Evolutionary conservation across 2,329 filamentous ascomycete genomes (phyloP).

Genomic region (Lachnellula arida): DNA sequence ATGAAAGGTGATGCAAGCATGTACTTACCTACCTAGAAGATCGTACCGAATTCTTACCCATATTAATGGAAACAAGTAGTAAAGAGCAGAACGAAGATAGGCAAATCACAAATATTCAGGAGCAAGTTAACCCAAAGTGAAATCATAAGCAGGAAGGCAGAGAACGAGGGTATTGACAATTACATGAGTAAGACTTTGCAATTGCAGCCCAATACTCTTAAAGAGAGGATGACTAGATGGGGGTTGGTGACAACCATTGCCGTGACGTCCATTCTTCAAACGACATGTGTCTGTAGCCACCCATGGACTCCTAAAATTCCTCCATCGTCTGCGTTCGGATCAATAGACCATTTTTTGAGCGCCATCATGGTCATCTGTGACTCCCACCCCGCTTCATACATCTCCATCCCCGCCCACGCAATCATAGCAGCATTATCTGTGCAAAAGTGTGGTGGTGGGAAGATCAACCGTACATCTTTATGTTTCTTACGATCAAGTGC

Average conservation of each 20-base stretch:
- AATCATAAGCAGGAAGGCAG: too few relatives aligned
- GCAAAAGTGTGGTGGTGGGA: slow-evolving; percentile 73
- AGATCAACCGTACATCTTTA: slow-evolving; percentile 55
- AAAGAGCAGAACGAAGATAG: too few relatives aligned
- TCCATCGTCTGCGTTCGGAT: slow-evolving; percentile 53
- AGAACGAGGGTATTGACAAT: too few relatives aligned
- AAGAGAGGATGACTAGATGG: too few relatives aligned
- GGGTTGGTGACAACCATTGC: background rate
- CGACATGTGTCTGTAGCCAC: slow-evolving; percentile 36
- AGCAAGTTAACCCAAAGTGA: too few relatives aligned
- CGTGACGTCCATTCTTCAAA: background rate
- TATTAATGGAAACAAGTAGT: too few relatives aligned
- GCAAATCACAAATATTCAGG: too few relatives aligned
- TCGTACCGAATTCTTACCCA: too few relatives aligned
- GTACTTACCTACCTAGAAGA: too few relatives aligned
- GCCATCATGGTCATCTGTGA: slow-evolving; percentile 57
- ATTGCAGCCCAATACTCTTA: too few relatives aligned
- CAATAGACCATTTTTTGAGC: slow-evolving; percentile 70
- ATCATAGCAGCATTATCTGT: slow-evolving; percentile 99
- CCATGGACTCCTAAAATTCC: slow-evolving; percentile 61
- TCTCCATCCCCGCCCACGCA: slow-evolving; percentile 87
- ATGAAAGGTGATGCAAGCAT: too few relatives aligned
- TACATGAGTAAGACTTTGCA: too few relatives aligned
- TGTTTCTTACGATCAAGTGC: slow-evolving; percentile 64
- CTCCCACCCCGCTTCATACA: slow-evolving; percentile 75